Conservation (phyloP, 2,329 filamentous ascomycete genomes). For the Akanthomyces uredinophilus region DNA sequence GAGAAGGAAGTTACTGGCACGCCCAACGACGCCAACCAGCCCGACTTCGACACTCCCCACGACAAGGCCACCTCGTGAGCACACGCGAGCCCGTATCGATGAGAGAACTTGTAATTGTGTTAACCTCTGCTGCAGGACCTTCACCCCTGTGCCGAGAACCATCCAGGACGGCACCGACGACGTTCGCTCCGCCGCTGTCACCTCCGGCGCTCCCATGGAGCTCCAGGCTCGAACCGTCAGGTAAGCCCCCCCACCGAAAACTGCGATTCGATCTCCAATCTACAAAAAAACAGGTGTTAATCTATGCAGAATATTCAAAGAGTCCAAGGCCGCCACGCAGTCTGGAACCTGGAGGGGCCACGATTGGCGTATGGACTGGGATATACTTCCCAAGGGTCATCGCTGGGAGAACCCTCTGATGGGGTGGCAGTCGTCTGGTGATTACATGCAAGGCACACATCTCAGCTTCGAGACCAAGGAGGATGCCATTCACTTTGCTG, state of each 20-base stretch:
- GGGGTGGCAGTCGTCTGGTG: conserved; percentile 95
- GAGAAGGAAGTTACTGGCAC: conserved; percentile 21
- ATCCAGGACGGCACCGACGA: conserved; percentile 90
- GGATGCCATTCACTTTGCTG: conserved; percentile 88
- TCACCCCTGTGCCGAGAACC: conserved; percentile 83
- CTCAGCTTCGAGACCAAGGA: conserved; percentile 90
- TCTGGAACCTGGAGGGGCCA: conserved; percentile 81
- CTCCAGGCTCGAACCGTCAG: conserved; percentile 90
- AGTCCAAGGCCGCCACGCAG: conserved; percentile 91
- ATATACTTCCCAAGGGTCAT: conserved; percentile 84
- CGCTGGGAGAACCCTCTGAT: conserved; percentile 98
- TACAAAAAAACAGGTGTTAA: not conserved
- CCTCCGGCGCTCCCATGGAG: conserved; percentile 90
- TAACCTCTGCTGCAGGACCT: conserved; percentile 54
- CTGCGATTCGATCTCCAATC: not conserved
- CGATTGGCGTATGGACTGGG: conserved; percentile 98
- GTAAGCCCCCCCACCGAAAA: conserved; percentile 42
- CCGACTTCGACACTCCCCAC: conserved; percentile 73
- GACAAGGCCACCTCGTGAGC: conserved; percentile 87
- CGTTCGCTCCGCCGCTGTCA: conserved; percentile 71
- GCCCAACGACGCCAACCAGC: conserved; percentile 54
- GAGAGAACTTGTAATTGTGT: not conserved
- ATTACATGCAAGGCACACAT: conserved; percentile 91
- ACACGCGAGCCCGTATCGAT: not conserved
- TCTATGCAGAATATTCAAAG: conserved; percentile 73